Evolutionary conservation across 441 rosid species (phyloP).

Genomic region (Daphne laureola): DNA sequence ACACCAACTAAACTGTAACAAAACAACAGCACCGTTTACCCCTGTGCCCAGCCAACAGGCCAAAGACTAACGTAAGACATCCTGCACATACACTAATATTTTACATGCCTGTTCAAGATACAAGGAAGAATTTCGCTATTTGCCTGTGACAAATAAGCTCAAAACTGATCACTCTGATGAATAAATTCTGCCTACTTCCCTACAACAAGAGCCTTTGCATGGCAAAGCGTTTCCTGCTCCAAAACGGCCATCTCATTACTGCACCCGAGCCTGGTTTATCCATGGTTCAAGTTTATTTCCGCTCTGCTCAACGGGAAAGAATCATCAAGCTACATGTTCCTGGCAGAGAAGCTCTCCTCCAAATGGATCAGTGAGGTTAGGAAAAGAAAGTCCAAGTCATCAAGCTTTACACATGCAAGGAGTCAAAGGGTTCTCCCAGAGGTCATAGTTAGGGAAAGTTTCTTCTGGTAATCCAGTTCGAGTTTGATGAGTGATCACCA

Average conservation of each 20-base stretch:
- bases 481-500: conserved; percentile 85
- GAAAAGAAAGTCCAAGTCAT: conserved; percentile 16
- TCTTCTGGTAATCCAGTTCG: conserved; percentile 95
- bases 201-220: not conserved
- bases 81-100: conserved; percentile 10
- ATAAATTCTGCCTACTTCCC: conserved; percentile 16
- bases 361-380: conserved; percentile 11
- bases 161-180: conserved; percentile 7
- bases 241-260: conserved; percentile 4
- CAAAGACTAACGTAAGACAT: no score
- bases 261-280: not conserved
- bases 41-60: no score
- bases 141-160: conserved; percentile 2
- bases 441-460: conserved; percentile 94
- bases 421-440: conserved; percentile 97
- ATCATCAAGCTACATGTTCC: conserved; percentile 11
- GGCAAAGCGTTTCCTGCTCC: conserved; percentile 8
- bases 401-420: conserved; percentile 99
- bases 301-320: conserved; percentile 11
- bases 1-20: no score
- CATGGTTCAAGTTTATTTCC: conserved; percentile 3
- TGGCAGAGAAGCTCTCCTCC: conserved; percentile 10
- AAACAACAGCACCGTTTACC: no score
- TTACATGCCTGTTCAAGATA: conserved; percentile 17
- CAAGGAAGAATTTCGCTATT: conserved; percentile 6